These are phyloP conservation scores for Fusarium longipes DNA, from an alignment of 2,329 filamentous ascomycete species.

Conservation along the genomic window DNA sequence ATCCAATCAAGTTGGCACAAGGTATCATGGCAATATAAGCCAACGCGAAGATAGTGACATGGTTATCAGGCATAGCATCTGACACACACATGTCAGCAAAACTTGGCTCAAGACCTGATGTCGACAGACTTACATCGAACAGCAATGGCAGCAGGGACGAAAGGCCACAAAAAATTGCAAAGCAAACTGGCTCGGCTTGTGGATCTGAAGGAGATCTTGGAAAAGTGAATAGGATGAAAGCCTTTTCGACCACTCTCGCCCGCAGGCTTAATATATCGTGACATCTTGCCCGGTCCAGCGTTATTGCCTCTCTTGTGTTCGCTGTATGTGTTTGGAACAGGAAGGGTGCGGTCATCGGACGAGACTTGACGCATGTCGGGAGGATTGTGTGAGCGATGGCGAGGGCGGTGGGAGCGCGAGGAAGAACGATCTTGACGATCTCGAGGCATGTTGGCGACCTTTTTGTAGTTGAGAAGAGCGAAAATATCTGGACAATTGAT, in stretches of 20 bases:
- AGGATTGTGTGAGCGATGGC: slow-evolving; percentile 28
- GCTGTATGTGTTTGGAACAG: slow-evolving; percentile 46
- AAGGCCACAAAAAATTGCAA: slow-evolving; percentile 63
- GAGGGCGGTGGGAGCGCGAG: slow-evolving; percentile 32
- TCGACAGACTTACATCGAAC: slow-evolving; percentile 50
- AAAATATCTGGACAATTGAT: slow-evolving; percentile 1
- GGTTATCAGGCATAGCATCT: slow-evolving; percentile 52
- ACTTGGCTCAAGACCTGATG: neutral
- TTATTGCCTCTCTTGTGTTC: slow-evolving; percentile 29
- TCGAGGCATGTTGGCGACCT: slow-evolving; percentile 24
- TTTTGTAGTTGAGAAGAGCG: slow-evolving; percentile 2
- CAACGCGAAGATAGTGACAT: slow-evolving; percentile 60
- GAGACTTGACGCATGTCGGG: slow-evolving; percentile 21
- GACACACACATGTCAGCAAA: slow-evolving; percentile 2
- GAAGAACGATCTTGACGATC: slow-evolving; percentile 26
- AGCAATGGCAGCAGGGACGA: slow-evolving; percentile 61
- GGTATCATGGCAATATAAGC: slow-evolving; percentile 65
- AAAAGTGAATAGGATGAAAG: slow-evolving; percentile 58
- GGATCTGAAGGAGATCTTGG: slow-evolving; percentile 57
- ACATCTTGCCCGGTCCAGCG: too few relatives aligned
- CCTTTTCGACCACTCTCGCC: slow-evolving; percentile 61
- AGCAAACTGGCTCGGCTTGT: slow-evolving; percentile 58
- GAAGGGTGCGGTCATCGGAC: slow-evolving; percentile 36
- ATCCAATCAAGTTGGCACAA: slow-evolving; percentile 63
- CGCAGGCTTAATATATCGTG: slow-evolving; percentile 41